Evolutionary conservation across 495 filamentous ascomycete genomes (phyloP).

Genomic region (Friedmanniomyces simplex): DNA sequence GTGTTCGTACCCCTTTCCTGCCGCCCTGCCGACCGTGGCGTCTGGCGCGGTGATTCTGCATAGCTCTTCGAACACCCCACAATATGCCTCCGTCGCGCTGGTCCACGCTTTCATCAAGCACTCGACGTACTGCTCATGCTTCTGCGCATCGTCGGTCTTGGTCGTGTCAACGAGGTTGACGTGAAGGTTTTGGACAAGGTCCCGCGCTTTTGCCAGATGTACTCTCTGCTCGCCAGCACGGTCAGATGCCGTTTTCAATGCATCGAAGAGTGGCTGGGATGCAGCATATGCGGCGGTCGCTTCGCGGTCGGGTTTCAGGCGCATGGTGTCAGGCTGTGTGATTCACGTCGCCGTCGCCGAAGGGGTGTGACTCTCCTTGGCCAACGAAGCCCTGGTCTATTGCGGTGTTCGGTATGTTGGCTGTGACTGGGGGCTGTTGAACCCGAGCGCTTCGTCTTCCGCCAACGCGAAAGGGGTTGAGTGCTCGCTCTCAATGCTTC

Average conservation of each 20-base stretch:
- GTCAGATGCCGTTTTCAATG: conserved; percentile 1
- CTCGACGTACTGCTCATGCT: conserved; percentile 6
- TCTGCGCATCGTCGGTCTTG: neutral
- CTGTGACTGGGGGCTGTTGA: no score
- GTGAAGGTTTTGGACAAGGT: conserved; percentile 11
- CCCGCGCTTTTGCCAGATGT: conserved; percentile 6
- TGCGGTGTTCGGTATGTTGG: no score
- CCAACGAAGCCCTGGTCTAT: no score
- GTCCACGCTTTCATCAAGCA: conserved; percentile 13
- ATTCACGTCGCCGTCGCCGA: neutral
- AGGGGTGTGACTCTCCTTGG: no score
- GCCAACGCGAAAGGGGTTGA: no score
- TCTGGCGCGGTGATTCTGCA: conserved; percentile 9
- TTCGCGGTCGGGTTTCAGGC: neutral
- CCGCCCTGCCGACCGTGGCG: conserved; percentile 1
- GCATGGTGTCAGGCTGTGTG: neutral
- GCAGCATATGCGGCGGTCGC: conserved; percentile 13
- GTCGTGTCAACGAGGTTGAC: conserved; percentile 1
- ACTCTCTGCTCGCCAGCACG: neutral
- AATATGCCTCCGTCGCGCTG: conserved; percentile 10
- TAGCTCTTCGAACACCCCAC: conserved; percentile 12
- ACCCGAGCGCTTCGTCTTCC: no score
- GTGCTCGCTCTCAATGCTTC: no score
- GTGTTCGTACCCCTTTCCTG: conserved; percentile 1
- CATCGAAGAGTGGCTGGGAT: conserved; percentile 16